Conservation (phyloP, 1,284 basidiomycete genomes). For the Rhodotorula glutinis region DNA sequence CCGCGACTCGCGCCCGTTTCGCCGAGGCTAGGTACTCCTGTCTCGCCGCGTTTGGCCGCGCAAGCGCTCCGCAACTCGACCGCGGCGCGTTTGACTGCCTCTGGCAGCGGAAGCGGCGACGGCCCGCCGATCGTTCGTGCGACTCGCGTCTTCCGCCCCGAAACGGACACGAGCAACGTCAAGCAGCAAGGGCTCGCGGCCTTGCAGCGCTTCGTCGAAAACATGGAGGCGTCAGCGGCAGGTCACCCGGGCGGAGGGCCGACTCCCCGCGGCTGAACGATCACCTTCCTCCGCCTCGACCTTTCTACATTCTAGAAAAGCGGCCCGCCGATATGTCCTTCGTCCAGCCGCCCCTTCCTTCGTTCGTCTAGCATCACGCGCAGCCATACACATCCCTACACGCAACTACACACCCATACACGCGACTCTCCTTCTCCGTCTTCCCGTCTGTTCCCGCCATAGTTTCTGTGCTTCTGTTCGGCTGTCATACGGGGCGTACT, state of each 20-base stretch:
- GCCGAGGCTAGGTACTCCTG: neutral
- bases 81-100: constrained; percentile 30
- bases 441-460: no score
- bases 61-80: constrained; percentile 39
- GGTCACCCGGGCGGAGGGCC: neutral
- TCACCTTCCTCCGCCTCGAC: neutral
- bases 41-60: constrained; percentile 20
- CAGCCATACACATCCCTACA: constrained; percentile 1
- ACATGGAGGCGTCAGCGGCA: constrained; percentile 34
- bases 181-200: constrained; percentile 43
- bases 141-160: constrained; percentile 42
- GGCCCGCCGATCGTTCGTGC: constrained; percentile 37
- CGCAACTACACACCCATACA: neutral
- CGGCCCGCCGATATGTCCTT: neutral
- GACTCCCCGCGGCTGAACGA: neutral
- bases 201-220: constrained; percentile 42
- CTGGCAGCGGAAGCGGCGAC: constrained; percentile 25
- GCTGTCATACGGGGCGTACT: no score
- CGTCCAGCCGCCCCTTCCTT: neutral
- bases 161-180: constrained; percentile 42
- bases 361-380: neutral
- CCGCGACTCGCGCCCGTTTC: constrained; percentile 5
- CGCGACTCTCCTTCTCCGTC: no score
- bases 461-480: no score
- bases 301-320: neutral